Percentiles rank a stretch among this genome's conserved stretches.
These are phyloP conservation scores for Cutaneotrichosporon sp. DNA, from an alignment of 1,284 basidiomycete species.

Conservation along the genomic window DNA sequence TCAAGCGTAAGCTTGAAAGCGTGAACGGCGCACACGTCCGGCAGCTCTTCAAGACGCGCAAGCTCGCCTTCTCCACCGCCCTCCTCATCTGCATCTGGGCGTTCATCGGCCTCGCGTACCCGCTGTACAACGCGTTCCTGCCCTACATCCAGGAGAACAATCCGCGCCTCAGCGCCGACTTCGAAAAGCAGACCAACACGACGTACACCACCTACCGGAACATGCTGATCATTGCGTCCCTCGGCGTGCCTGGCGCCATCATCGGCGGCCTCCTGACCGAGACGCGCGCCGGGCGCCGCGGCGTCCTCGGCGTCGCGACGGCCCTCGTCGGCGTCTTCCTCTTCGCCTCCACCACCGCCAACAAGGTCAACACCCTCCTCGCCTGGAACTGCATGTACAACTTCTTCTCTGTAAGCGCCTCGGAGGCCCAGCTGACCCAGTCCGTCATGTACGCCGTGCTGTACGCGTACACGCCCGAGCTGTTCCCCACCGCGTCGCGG, in stretches of 20 bases:
- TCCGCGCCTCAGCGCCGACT: slow-evolving; percentile 18
- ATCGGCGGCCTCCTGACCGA: slow-evolving; percentile 63
- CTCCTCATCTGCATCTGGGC: slow-evolving; percentile 63
- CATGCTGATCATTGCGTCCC: slow-evolving; percentile 55
- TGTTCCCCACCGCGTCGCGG: slow-evolving; percentile 66
- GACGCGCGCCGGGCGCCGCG: slow-evolving; percentile 58
- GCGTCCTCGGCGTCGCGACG: slow-evolving; percentile 59
- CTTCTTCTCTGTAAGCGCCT: slow-evolving; percentile 50
- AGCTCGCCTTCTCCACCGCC: slow-evolving; percentile 59
- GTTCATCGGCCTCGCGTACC: slow-evolving; percentile 65
- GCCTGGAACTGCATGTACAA: slow-evolving; percentile 62
- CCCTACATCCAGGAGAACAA: slow-evolving; percentile 56
- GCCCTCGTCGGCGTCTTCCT: slow-evolving; percentile 62
- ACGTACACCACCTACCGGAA: slow-evolving; percentile 58
- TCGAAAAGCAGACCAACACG: slow-evolving; percentile 7
- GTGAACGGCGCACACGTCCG: slow-evolving; percentile 58
- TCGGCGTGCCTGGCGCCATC: slow-evolving; percentile 63
- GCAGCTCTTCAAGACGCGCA: slow-evolving; percentile 60
- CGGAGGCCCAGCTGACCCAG: not conserved
- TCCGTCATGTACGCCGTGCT: slow-evolving; percentile 45
- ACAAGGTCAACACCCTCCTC: slow-evolving; percentile 57
- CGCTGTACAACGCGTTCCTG: slow-evolving; percentile 58
- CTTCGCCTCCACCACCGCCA: slow-evolving; percentile 65
- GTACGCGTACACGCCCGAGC: slow-evolving; percentile 62
- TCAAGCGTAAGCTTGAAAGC: slow-evolving; percentile 48